These are phyloP conservation scores for Yamadazyma atlantica DNA, from an alignment of 1,139 yeast genomes.

Conservation along the genomic window DNA sequence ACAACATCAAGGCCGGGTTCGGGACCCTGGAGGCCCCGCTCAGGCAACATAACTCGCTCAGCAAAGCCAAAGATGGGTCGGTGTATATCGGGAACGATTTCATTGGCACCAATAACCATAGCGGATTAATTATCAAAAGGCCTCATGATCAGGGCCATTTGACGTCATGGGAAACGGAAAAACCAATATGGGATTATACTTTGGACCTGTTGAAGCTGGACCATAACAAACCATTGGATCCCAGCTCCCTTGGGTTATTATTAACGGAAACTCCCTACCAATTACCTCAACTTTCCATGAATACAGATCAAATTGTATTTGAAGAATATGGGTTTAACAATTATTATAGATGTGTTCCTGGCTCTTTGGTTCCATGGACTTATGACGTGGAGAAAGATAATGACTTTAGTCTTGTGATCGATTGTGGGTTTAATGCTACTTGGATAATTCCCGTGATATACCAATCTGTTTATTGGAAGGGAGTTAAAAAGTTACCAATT, in stretches of 20 bases:
- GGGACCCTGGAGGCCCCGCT: conserved; percentile 30
- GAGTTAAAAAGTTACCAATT: conserved; percentile 70
- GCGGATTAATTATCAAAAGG: conserved; percentile 72
- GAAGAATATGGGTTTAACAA: conserved; percentile 87
- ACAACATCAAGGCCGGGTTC: conserved; percentile 75
- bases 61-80: conserved; percentile 74
- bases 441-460: conserved; percentile 84
- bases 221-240: conserved; percentile 35
- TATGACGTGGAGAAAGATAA: conserved; percentile 21
- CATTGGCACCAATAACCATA: conserved; percentile 63
- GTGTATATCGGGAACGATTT: conserved; percentile 73
- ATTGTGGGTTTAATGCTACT: conserved; percentile 85
- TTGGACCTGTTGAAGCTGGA: conserved; percentile 35
- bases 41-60: conserved; percentile 65
- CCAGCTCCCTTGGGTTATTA: conserved; percentile 50
- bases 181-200: conserved; percentile 89
- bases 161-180: conserved; percentile 89
- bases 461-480: conserved; percentile 77
- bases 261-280: conserved; percentile 81
- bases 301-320: conserved; percentile 88
- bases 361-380: conserved; percentile 73
- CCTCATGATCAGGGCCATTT: conserved; percentile 90
- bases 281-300: conserved; percentile 77
- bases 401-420: conserved; percentile 79
- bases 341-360: conserved; percentile 61